Conservation (phyloP, 2,329 filamentous ascomycete genomes). For the Trichoderma asperellum region DNA sequence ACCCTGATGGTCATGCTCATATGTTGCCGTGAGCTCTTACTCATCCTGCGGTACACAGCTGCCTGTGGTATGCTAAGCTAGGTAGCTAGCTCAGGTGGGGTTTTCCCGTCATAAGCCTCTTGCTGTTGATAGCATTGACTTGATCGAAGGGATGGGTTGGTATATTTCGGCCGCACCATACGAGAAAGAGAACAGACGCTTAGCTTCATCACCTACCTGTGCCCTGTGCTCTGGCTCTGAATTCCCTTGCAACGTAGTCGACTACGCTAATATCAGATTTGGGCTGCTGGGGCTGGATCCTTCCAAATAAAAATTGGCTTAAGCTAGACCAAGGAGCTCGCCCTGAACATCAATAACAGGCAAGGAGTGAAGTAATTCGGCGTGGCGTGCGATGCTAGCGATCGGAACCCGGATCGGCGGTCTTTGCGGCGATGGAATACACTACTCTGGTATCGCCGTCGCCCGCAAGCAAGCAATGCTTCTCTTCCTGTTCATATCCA, state of each 20-base stretch:
- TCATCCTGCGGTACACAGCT: neutral
- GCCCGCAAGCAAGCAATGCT: slow-evolving; percentile 10
- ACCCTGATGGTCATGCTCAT: slow-evolving; percentile 5
- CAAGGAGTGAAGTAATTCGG: slow-evolving; percentile 4
- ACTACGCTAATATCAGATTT: neutral
- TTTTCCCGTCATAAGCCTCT: neutral
- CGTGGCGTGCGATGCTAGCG: slow-evolving; percentile 18
- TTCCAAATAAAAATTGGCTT: neutral
- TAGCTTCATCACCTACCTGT: slow-evolving; percentile 5
- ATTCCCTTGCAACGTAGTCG: neutral
- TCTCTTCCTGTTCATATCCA: slow-evolving; percentile 8
- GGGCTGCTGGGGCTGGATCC: neutral
- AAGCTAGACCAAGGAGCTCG: neutral
- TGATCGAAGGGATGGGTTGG: neutral
- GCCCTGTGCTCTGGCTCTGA: neutral
- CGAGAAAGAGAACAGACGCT: neutral
- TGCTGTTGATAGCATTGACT: neutral
- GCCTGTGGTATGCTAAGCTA: neutral
- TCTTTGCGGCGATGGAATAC: neutral
- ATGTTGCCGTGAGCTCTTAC: neutral
- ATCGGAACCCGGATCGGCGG: slow-evolving; percentile 20
- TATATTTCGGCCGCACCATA: neutral
- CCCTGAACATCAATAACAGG: neutral
- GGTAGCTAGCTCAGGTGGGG: neutral
- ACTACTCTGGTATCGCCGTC: slow-evolving; percentile 16